Conservation (phyloP, 2,329 filamentous ascomycete species). For the Calonectria naviculata region DNA sequence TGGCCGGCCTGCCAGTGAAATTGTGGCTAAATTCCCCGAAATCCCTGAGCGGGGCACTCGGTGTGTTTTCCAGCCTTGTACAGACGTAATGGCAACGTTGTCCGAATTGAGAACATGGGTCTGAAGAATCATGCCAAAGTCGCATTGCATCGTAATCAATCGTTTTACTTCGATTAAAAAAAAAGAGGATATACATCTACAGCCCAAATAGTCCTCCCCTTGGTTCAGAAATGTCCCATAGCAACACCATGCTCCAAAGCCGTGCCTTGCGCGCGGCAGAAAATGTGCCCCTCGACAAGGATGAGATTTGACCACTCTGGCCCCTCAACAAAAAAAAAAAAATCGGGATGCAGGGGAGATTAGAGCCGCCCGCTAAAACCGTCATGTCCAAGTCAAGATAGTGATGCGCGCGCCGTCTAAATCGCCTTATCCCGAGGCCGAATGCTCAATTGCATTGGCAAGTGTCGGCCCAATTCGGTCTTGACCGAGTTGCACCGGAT, state of each 20-base stretch:
- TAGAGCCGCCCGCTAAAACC: conserved; percentile 30
- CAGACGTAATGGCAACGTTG: neutral
- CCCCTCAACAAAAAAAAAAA: conserved; percentile 41
- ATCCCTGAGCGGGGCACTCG: neutral
- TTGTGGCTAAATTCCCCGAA: conserved; percentile 1
- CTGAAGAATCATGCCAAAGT: neutral
- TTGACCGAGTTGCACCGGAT: conserved; percentile 28
- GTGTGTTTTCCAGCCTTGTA: conserved; percentile 6
- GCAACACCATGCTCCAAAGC: conserved; percentile 36
- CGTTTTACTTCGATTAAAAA: conserved; percentile 30
- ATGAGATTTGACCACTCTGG: conserved; percentile 34
- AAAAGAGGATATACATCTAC: conserved; percentile 41
- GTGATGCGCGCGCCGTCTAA: conserved; percentile 36
- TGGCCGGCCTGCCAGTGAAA: neutral
- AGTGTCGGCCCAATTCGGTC: conserved; percentile 5
- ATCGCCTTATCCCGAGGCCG: conserved; percentile 30
- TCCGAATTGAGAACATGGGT: neutral
- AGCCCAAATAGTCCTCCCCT: conserved; percentile 27
- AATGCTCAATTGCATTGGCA: conserved; percentile 39
- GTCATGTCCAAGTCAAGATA: conserved; percentile 35
- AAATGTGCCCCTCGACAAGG: conserved; percentile 31
- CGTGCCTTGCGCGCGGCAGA: conserved; percentile 30
- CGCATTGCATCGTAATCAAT: conserved; percentile 21
- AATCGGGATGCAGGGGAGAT: conserved; percentile 29
- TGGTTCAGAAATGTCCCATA: conserved; percentile 22